Conservation (phyloP, 495 filamentous ascomycete genomes). For the Xylaria bambusicola region DNA sequence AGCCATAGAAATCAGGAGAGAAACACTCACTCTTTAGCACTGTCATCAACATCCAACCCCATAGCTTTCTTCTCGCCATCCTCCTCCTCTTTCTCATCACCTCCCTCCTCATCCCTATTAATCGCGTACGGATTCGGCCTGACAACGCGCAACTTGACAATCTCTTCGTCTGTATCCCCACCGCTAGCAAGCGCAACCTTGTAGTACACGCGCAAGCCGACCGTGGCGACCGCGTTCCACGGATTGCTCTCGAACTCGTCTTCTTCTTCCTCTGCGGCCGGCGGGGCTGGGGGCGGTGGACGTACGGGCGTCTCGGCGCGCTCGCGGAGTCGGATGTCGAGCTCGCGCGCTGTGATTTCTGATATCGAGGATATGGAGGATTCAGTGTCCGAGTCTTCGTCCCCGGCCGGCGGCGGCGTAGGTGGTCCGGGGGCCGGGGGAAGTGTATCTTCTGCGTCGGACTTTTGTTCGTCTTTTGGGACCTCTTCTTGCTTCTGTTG, state of each 20-base stretch:
- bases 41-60: slow-evolving; percentile 52
- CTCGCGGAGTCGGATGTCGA: slow-evolving; percentile 33
- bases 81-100: slow-evolving; percentile 25
- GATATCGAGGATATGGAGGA: slow-evolving; percentile 38
- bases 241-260: slow-evolving; percentile 60
- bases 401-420: too few species aligned
- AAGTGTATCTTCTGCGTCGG: neutral
- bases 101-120: slow-evolving; percentile 28
- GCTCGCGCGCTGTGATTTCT: slow-evolving; percentile 36
- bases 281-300: slow-evolving; percentile 16
- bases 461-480: slow-evolving; percentile 21
- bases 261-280: slow-evolving; percentile 19
- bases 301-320: slow-evolving; percentile 9
- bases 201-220: slow-evolving; percentile 75
- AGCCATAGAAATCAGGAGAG: neutral
- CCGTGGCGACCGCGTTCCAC: slow-evolving; percentile 85
- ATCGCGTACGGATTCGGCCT: slow-evolving; percentile 39
- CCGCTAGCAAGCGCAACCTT: slow-evolving; percentile 59
- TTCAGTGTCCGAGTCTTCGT: too few species aligned
- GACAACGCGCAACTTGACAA: slow-evolving; percentile 43
- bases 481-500: slow-evolving; percentile 2
- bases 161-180: slow-evolving; percentile 52
- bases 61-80: slow-evolving; percentile 23
- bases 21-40: slow-evolving; percentile 40
- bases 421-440: neutral